Evolutionary conservation across 495 filamentous ascomycete genomes (phyloP), one percentile per base, ranked within the genome.

Genomic region (Daldinia bambusicola): DNA sequence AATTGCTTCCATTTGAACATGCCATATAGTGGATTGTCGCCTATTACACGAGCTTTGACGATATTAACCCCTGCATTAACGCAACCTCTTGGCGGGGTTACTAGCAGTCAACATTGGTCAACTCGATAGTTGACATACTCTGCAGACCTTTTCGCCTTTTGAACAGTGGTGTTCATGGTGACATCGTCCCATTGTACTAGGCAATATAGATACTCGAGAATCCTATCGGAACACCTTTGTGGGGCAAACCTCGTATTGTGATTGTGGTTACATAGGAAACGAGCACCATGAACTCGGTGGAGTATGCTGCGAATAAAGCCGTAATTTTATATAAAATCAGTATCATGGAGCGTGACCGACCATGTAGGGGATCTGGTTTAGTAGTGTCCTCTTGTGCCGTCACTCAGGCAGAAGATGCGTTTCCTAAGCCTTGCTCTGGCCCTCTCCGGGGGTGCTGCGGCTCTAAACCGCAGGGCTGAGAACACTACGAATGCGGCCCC

Each of bases 71-170:
- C 59, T 57, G 66, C 31, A 32, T 50, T 31, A 51, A 63, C 66
- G 58, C 66, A 63, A 68, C 51, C 51, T 68, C 66, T 68, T 62
- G 66, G 66, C 58, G 22, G 41, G 66, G 38, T 52, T 61, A 50
- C 22, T 50, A 8, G 26, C 32, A 13, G 32, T 51, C 41, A 22
- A 51, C 52, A 18, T 63, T 34, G 53, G 59, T 69, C 40, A 69
- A 63, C 34, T 51, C 22, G 59, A 59, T 63, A 69, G 66, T 53
- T 69, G 32, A 52, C 6, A 26, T 51, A 13, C 51, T 62, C 16
- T 62, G 58, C 30, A 61, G 65, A 31, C 57, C 38, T 30, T 43
- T 45, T 55, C 57, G 31, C 37, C 31, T 32, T 48, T 60, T 55
- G 48, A 50, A 57, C 66, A 58, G 51, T 69, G 34, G 7, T 10